These are phyloP conservation scores for Lithospermum erythrorhizon DNA, from an alignment of 257 asterid species.

Conservation along the genomic window DNA sequence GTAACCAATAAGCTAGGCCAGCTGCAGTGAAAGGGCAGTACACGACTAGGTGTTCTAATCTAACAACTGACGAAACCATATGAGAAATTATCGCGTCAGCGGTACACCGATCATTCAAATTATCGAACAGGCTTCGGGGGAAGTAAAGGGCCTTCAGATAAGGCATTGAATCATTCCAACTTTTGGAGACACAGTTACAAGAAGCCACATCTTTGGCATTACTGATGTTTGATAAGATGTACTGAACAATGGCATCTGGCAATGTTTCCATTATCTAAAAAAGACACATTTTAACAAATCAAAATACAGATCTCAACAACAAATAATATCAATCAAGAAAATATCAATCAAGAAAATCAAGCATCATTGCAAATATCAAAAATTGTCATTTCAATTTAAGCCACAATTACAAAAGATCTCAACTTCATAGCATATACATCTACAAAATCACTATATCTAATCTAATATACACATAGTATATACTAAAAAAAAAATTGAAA, in stretches of 20 bases:
- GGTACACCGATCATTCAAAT: conserved; percentile 31
- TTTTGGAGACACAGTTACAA: conserved; percentile 68
- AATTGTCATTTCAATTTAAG: not conserved
- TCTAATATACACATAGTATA: too few relatives aligned
- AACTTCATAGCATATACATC: too few relatives aligned
- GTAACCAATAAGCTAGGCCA: conserved; percentile 67
- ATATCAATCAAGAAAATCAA: not conserved
- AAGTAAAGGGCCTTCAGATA: conserved; percentile 54
- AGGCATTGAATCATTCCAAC: conserved; percentile 83
- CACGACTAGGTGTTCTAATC: conserved; percentile 68
- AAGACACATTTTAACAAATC: conserved; percentile 30
- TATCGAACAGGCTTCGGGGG: conserved; percentile 69
- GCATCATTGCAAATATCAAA: too few relatives aligned
- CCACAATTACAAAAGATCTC: too few relatives aligned
- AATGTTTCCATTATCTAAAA: conserved; percentile 58
- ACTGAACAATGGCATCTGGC: conserved; percentile 71
- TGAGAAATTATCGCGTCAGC: conserved; percentile 50
- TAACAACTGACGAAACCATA: conserved; percentile 41
- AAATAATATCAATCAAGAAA: not conserved
- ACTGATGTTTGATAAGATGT: conserved; percentile 47
- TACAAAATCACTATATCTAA: too few relatives aligned
- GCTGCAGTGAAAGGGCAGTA: conserved; percentile 67
- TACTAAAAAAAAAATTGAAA: too few relatives aligned
- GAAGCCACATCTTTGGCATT: conserved; percentile 85
- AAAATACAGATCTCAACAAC: not conserved